Conservation (phyloP, 352 stramenopile genomes). For the Phytopythium helicoides region DNA sequence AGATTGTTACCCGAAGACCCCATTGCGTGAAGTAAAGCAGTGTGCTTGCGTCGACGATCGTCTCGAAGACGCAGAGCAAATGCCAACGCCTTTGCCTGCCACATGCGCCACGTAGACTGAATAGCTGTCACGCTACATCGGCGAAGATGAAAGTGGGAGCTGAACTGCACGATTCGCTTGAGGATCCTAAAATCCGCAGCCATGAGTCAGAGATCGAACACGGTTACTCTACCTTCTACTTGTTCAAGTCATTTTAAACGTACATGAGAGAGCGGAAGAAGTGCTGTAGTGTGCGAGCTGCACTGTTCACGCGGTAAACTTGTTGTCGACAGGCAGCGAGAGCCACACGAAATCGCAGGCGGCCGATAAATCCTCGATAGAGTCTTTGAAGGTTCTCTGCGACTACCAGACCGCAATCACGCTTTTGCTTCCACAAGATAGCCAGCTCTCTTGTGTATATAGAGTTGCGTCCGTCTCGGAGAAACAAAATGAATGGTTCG, state of each 20-base stretch:
- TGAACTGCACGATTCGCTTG: conserved; percentile 40
- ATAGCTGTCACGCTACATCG: conserved; percentile 45
- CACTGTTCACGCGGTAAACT: conserved; percentile 34
- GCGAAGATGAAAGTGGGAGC: conserved; percentile 31
- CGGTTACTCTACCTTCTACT: too few species aligned
- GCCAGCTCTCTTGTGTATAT: conserved; percentile 62
- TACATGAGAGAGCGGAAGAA: conserved; percentile 80
- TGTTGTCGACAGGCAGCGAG: conserved; percentile 27
- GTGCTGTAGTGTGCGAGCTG: conserved; percentile 55
- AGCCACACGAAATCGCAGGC: conserved; percentile 25
- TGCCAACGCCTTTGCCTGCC: conserved; percentile 50
- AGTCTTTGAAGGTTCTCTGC: conserved; percentile 34
- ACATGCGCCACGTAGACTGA: conserved; percentile 81
- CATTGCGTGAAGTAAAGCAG: conserved; percentile 27
- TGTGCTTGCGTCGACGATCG: conserved; percentile 31
- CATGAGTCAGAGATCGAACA: too few species aligned
- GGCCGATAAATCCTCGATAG: conserved; percentile 51
- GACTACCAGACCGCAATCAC: conserved; percentile 39
- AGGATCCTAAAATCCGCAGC: conserved; percentile 58
- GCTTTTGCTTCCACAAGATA: conserved; percentile 54
- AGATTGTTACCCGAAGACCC: neutral
- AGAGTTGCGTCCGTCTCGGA: conserved; percentile 23
- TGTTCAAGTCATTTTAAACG: conserved; percentile 16
- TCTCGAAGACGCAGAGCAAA: conserved; percentile 35
- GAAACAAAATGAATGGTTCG: conserved; percentile 46